These are phyloP conservation scores for Colletotrichum melonis DNA, from an alignment of 2,329 filamentous ascomycete species.

Conservation along the genomic window DNA sequence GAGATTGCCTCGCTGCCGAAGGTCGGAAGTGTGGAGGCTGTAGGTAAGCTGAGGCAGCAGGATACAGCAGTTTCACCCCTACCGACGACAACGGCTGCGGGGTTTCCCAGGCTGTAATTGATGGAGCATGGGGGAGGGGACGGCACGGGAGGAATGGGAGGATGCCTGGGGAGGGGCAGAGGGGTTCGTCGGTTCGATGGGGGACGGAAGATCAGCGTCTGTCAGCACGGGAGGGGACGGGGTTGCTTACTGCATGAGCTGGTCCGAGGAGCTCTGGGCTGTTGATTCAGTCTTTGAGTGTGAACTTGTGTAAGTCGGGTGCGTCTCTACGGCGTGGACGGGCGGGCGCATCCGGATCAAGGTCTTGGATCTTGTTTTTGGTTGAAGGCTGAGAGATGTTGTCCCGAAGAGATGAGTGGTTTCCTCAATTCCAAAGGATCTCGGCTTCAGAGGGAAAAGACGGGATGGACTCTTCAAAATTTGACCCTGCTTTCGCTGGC, in stretches of 20 bases:
- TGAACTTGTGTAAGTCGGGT: neutral
- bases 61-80: neutral
- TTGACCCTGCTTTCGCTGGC: neutral
- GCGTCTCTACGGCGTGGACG: neutral
- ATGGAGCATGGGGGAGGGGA: too few species aligned
- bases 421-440: too few species aligned
- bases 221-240: constrained; percentile 7
- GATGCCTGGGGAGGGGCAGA: neutral
- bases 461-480: neutral
- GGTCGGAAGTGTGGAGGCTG: neutral
- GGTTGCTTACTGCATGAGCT: constrained; percentile 21
- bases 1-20: neutral
- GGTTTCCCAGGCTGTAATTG: neutral
- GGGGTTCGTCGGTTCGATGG: neutral
- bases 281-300: too few species aligned
- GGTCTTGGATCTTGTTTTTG: too few species aligned
- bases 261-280: too few species aligned
- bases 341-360: neutral
- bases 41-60: neutral
- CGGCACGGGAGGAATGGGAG: neutral
- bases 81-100: neutral
- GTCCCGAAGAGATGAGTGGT: too few species aligned
- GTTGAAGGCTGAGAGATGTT: neutral
- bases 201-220: neutral
- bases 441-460: too few species aligned